phyloP scores from a whole-genome alignment of 345 rosid genomes.

The Eucalyptus melliodora region DNA sequence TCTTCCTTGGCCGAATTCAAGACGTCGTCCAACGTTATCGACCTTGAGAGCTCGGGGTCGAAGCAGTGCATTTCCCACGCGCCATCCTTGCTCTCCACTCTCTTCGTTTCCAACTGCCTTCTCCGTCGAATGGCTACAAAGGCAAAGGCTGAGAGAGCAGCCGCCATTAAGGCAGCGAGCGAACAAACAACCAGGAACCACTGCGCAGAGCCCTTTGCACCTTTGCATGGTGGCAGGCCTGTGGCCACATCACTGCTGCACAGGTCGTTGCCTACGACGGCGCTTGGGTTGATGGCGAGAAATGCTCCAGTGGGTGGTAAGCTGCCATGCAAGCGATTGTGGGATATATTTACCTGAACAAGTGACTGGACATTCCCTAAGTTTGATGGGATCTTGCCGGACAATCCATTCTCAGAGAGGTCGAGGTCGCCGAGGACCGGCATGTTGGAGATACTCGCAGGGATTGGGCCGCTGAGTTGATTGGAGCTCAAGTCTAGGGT shows the following conservation, averaged over 20 bases:
- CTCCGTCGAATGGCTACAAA: conserved; percentile 11
- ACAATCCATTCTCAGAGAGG: conserved; percentile 51
- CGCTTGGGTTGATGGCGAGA: conserved; percentile 62
- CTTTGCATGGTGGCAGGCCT: conserved; percentile 50
- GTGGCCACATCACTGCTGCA: conserved; percentile 31
- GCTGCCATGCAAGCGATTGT: conserved; percentile 50
- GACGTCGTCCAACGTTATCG: conserved; percentile 24
- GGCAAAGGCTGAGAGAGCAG: conserved; percentile 14
- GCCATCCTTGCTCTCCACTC: conserved; percentile 57
- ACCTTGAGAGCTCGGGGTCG: conserved; percentile 26
- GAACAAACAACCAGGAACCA: conserved; percentile 34
- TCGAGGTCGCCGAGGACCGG: conserved; percentile 67
- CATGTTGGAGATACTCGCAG: conserved; percentile 35
- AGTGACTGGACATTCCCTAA: conserved; percentile 38
- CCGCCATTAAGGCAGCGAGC: conserved; percentile 14
- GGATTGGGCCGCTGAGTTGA: conserved; percentile 48
- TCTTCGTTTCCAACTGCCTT: conserved; percentile 20
- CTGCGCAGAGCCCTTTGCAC: conserved; percentile 15
- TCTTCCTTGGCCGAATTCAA: conserved; percentile 26
- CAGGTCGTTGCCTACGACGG: conserved; percentile 59
- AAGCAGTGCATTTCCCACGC: conserved; percentile 59
- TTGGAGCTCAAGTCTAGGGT: conserved; percentile 74
- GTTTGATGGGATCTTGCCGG: conserved; percentile 48
- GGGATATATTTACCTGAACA: conserved; percentile 54
- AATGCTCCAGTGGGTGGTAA: conserved; percentile 67